These are phyloP conservation scores for Cnidoscolus chayamansa DNA, from an alignment of 441 rosid species.

Conservation along the genomic window DNA sequence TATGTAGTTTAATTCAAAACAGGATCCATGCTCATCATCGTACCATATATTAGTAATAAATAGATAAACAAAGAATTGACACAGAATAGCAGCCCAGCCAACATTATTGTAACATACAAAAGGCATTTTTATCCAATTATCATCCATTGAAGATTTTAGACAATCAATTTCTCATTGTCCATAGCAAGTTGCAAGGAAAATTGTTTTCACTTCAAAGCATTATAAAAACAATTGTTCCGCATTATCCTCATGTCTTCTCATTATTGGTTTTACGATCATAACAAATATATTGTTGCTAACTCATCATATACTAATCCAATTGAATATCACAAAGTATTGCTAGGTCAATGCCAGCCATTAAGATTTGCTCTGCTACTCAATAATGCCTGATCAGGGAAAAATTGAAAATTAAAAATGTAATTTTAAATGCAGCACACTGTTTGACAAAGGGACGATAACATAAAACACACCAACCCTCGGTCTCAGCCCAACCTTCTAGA, in stretches of 20 bases:
- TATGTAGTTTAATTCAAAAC: neutral
- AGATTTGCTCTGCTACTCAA: neutral
- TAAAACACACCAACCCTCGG: neutral
- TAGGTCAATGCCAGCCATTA: neutral
- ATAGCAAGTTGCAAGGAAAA: neutral
- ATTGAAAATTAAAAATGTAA: neutral
- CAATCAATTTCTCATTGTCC: neutral
- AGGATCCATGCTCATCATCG: neutral
- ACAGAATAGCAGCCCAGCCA: neutral
- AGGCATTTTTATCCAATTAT: neutral
- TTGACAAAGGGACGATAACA: neutral
- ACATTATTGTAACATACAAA: neutral
- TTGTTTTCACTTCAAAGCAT: neutral
- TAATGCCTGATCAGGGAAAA: neutral
- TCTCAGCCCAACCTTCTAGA: neutral
- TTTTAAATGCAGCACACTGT: constrained; percentile 2
- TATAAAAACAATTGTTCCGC: neutral
- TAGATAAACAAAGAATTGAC: neutral
- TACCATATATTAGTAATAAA: neutral
- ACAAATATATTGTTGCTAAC: neutral
- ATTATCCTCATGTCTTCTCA: neutral
- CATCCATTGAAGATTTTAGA: neutral
- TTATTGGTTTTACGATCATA: neutral
- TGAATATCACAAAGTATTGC: neutral
- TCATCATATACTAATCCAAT: neutral